Percentiles rank a stretch among this genome's conserved stretches.
Conservation (phyloP, 2,329 filamentous ascomycete species). For the Penicillium sp. region DNA sequence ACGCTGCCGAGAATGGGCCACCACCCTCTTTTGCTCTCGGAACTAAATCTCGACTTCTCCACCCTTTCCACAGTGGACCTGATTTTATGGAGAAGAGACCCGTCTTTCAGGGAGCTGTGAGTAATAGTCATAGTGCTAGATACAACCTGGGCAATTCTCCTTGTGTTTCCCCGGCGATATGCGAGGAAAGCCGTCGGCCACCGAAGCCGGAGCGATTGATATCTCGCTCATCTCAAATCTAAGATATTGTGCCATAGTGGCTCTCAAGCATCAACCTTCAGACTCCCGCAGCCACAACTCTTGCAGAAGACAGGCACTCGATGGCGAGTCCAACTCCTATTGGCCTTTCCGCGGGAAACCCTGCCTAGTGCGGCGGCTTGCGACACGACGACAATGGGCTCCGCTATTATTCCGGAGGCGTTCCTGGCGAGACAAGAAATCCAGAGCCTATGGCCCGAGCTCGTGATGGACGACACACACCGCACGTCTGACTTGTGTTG, state of each 20-base stretch:
- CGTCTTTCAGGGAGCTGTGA: conserved; percentile 7
- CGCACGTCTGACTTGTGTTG: background rate
- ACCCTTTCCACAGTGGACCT: conserved; percentile 13
- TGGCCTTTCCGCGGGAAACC: conserved; percentile 23
- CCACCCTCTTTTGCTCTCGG: background rate
- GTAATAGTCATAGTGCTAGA: conserved; percentile 2
- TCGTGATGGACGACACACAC: background rate
- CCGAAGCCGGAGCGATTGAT: background rate
- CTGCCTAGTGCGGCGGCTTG: conserved; percentile 11
- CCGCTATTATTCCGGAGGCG: background rate
- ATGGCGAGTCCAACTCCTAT: conserved; percentile 13
- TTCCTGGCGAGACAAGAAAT: background rate
- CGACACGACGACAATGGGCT: background rate
- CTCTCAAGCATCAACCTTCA: background rate
- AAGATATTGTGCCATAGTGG: background rate
- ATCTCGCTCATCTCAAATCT: background rate
- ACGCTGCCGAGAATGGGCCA: conserved; percentile 8
- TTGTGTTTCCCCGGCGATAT: conserved; percentile 5
- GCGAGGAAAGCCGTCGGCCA: background rate
- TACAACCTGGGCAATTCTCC: background rate
- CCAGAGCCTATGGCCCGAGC: background rate
- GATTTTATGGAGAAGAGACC: conserved; percentile 6
- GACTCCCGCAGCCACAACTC: background rate
- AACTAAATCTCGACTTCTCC: conserved; percentile 10
- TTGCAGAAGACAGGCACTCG: conserved; percentile 9